Percentiles rank a stretch among this genome's conserved stretches.
phyloP scores from a whole-genome alignment of 2,329 filamentous ascomycete genomes.

The Epichloe sibirici region DNA sequence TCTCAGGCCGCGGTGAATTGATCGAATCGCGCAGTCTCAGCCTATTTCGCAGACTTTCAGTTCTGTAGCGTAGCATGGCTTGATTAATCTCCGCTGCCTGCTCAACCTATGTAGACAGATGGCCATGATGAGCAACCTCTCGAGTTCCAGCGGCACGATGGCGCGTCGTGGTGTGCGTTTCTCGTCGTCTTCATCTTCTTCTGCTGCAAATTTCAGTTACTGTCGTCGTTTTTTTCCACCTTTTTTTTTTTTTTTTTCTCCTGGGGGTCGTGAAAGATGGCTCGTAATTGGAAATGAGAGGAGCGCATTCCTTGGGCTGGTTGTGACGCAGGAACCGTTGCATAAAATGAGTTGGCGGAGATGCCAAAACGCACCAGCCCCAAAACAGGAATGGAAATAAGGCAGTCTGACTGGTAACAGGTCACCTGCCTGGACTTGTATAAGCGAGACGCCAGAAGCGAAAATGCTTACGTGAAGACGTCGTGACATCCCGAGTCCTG shows the following conservation, averaged over 20 bases:
- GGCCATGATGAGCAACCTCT: not conserved
- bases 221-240: not conserved
- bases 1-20: not conserved
- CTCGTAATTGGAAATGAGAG: not conserved
- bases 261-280: not conserved
- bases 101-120: not conserved
- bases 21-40: not conserved
- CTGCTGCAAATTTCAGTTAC: not conserved
- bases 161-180: not conserved
- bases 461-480: too few species aligned
- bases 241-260: not conserved
- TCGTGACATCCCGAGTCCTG: too few species aligned
- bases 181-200: not conserved
- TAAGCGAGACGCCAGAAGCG: too few species aligned
- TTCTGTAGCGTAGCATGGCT: not conserved
- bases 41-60: not conserved
- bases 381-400: not conserved
- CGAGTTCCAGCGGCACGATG: not conserved
- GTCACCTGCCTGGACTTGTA: too few species aligned
- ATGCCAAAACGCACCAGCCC: conserved; percentile 2
- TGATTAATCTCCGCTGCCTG: not conserved
- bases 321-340: conserved; percentile 2
- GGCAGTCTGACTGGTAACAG: too few species aligned
- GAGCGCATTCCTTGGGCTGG: not conserved
- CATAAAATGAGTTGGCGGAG: conserved; percentile 5